These are phyloP conservation scores for Fusarium domesticum DNA, from an alignment of 2,329 filamentous ascomycete genomes.

Conservation along the genomic window DNA sequence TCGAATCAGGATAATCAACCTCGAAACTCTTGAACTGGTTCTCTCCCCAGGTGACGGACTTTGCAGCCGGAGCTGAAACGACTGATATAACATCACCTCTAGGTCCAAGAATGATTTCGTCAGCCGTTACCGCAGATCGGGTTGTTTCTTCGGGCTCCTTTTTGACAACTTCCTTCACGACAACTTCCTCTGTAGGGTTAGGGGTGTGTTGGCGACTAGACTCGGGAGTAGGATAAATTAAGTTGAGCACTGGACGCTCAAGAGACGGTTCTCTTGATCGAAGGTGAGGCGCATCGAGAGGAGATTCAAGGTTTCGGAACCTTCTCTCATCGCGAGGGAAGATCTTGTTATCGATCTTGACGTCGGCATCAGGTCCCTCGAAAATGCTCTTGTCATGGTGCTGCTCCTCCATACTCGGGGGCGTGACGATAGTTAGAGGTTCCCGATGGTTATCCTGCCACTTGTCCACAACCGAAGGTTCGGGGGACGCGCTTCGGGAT, in stretches of 20 bases:
- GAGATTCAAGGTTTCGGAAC: slow-evolving; percentile 31
- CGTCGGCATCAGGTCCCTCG: slow-evolving; percentile 61
- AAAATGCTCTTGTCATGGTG: slow-evolving; percentile 48
- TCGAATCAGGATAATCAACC: slow-evolving; percentile 54
- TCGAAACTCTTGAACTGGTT: slow-evolving; percentile 64
- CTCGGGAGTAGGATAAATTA: slow-evolving; percentile 59
- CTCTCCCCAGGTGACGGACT: slow-evolving; percentile 62
- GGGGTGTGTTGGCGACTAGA: slow-evolving; percentile 46
- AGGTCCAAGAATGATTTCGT: slow-evolving; percentile 40
- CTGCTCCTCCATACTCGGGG: slow-evolving; percentile 49
- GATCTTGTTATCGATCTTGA: slow-evolving; percentile 58
- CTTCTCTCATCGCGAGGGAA: slow-evolving; percentile 49
- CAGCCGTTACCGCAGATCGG: slow-evolving; percentile 19
- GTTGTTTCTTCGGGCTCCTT: slow-evolving; percentile 18
- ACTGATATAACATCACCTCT: slow-evolving; percentile 42
- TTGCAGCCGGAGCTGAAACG: slow-evolving; percentile 36
- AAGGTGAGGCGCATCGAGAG: slow-evolving; percentile 36
- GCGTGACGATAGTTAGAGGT: slow-evolving; percentile 50
- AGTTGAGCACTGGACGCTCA: slow-evolving; percentile 56
- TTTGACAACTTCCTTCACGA: slow-evolving; percentile 12
- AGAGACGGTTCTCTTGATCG: slow-evolving; percentile 51
- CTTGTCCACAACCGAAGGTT: slow-evolving; percentile 54
- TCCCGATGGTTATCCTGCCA: slow-evolving; percentile 43
- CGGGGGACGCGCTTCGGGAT: slow-evolving; percentile 50
- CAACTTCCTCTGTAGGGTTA: slow-evolving; percentile 20